Base-by-base conservation (phyloP, 225 moss, liverwort and hornwort genomes). In the Bryoerythrophyllum caledonicum region DNA sequence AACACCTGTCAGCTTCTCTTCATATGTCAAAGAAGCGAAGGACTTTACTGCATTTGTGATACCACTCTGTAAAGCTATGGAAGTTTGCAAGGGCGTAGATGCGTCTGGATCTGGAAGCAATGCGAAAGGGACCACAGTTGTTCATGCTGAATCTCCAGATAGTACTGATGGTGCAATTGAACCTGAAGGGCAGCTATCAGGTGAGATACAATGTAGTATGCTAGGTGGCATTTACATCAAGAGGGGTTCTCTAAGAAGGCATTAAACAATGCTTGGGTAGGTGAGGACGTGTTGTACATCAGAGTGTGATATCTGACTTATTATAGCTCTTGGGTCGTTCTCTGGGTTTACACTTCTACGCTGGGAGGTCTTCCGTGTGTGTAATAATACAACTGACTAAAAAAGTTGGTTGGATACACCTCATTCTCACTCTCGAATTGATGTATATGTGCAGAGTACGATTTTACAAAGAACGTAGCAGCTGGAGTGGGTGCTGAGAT, bases 11-110 rank as follows among this genome's bases (percentile, higher is more conserved):
- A 90, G 79, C 71, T 92, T 90, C 63, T 64, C 83, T 57, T 77
- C 87, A 14, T 94, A 94, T 62, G 85, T 86, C 57, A 93, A 97
- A 78, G 94, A 97, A 77, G 94, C 97, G 13, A 97, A 97, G 62
- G 94, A 97, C 79, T 97, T 97, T 5, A 94, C 97, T 43, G 97
- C 97, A 37, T 97, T 97, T 70, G 93, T 94, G 59, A 94, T 97
- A 58, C 94, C 97, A 34, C 94, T 97, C 40, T 97, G 97, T 80
- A 97, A 94, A 80, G 97, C 97, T 63, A 97, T 97, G 94, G 93
- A 97, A 73, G 92, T 91, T 59, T 94, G 91, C 87, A 97, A 94
- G 78, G 94, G 92, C 13, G 81, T 94, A 28, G 94, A 97, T 75
- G 78, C 86, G 24, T 85, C 92, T 80, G 96, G 89, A 69, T 76